These are phyloP conservation scores for Exophiala calicioides DNA, from an alignment of 2,329 filamentous ascomycete genomes.

Conservation along the genomic window DNA sequence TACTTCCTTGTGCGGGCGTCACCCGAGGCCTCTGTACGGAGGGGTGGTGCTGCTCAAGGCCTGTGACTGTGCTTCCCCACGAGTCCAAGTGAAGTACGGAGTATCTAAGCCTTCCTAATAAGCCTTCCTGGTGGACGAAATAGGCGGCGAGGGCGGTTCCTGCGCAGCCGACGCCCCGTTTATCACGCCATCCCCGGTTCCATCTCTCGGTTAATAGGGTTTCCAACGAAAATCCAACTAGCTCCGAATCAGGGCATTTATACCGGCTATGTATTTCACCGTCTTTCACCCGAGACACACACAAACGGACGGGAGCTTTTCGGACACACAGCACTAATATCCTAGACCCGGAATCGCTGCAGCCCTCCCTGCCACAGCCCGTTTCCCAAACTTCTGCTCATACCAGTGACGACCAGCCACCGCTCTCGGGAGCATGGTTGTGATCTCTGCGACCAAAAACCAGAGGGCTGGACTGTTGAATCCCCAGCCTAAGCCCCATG, in stretches of 20 bases:
- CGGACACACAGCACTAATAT: neutral
- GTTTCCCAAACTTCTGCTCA: conserved; percentile 78
- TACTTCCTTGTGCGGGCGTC: no score
- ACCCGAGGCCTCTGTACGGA: no score
- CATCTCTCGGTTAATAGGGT: no score
- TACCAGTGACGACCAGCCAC: conserved; percentile 85
- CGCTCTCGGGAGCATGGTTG: conserved; percentile 87
- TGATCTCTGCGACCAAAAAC: conserved; percentile 83
- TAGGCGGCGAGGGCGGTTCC: no score
- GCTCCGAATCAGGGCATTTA: no score
- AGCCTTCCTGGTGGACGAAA: neutral
- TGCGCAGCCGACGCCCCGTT: conserved; percentile 4
- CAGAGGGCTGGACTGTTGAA: conserved; percentile 73
- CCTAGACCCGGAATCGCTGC: conserved; percentile 62
- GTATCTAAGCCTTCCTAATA: neutral
- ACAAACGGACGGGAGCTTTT: no score
- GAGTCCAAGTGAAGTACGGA: no score
- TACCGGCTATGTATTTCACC: neutral
- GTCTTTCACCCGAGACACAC: no score
- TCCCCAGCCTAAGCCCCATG: conserved; percentile 44
- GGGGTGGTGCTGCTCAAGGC: neutral
- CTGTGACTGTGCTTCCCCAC: no score
- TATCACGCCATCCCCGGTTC: conserved; percentile 18
- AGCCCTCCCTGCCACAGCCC: conserved; percentile 73
- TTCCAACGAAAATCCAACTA: neutral